Base-by-base conservation (phyloP, 305 asterid genomes). In the Galium porrigens region DNA sequence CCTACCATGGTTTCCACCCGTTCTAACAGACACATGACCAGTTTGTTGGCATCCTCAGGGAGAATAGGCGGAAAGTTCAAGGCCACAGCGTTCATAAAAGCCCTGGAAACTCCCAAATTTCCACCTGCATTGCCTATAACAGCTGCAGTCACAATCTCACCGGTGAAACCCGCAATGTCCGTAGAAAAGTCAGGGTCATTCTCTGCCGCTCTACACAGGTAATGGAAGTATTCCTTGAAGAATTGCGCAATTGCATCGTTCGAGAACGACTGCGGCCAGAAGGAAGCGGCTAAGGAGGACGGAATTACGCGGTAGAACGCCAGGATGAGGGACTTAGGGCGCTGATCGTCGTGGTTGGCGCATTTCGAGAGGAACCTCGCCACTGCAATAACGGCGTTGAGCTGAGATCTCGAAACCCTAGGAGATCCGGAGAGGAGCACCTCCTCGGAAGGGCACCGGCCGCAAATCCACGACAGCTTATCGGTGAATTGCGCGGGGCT, bases 241-340 rank as follows among this genome's bases (percentile, higher is more conserved):
- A 94, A 87, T 0, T 88, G 78, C 15, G 87, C 76, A 70, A 87
- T 79, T 12, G 94, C 76, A 66, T 83, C 97, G 2, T 63, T 20
- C 10, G 85, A 71, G 64, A 82, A 82, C 5, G 97, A 84, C 70
- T 86, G 97, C 34, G 99, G 99, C 99, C 99, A 94, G 77, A 90
- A 94, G 42, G 76, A 72, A 51, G 61, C 78, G 53, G 71, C 68
- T 59, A 90, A 86, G 1, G 97, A 85, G 1, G 80, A 74, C 4
- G 97, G 97, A 76, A 87, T 86, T 29, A 94, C 79, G 48, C 94
- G 89, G 78, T 82, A 86, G 65, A 90, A 87, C n/a, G 90, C 97
- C 14, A 90, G 72, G 48, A 85, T 58, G 67, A 84, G 78, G 46
- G 90, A 79, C 72, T 85, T 90, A 63, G 95, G 89, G 6, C 86